Evolutionary conservation across 352 stramenopile genomes (phyloP).

Genomic region (Phytopythium litorale): DNA sequence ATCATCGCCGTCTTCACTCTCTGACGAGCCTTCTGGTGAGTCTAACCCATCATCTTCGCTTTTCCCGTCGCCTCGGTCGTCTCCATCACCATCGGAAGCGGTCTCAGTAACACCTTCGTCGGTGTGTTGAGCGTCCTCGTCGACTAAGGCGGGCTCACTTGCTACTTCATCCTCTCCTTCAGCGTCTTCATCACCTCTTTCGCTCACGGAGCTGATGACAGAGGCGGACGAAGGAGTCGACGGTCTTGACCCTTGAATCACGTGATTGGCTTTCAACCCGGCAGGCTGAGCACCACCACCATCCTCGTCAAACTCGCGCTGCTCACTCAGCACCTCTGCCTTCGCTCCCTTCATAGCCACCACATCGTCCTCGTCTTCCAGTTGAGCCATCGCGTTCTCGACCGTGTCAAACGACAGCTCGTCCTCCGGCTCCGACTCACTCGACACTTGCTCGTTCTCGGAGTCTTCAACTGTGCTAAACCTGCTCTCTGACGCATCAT

Average conservation of each 20-base stretch:
- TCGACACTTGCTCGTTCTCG: slow-evolving; percentile 13
- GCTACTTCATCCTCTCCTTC: slow-evolving; percentile 19
- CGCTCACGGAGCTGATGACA: slow-evolving; percentile 29
- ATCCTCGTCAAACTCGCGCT: slow-evolving; percentile 66
- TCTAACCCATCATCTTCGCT: slow-evolving; percentile 36
- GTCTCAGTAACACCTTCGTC: slow-evolving; percentile 6
- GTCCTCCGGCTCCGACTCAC: slow-evolving; percentile 27
- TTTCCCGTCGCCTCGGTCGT: slow-evolving; percentile 30
- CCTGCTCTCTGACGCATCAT: slow-evolving; percentile 15
- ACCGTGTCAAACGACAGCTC: slow-evolving; percentile 65
- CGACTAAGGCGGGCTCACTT: slow-evolving; percentile 14
- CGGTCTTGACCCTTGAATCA: slow-evolving; percentile 10
- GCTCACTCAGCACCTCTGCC: slow-evolving; percentile 51
- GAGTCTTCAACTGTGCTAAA: slow-evolving; percentile 17
- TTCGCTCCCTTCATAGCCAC: slow-evolving; percentile 86
- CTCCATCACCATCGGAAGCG: slow-evolving; percentile 8
- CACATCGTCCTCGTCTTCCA: slow-evolving; percentile 96
- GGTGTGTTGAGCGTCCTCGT: slow-evolving; percentile 13
- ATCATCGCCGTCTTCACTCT: background rate
- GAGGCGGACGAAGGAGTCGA: slow-evolving; percentile 40
- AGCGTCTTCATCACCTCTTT: slow-evolving; percentile 35
- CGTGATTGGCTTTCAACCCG: background rate
- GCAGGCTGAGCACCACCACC: slow-evolving; percentile 10
- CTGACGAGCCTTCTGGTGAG: background rate
- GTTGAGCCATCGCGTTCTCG: slow-evolving; percentile 91